Percentiles rank a stretch among this genome's conserved stretches.
These are phyloP conservation scores for Aschersonia sp. DNA, from an alignment of 2,329 filamentous ascomycete species.

Conservation along the genomic window DNA sequence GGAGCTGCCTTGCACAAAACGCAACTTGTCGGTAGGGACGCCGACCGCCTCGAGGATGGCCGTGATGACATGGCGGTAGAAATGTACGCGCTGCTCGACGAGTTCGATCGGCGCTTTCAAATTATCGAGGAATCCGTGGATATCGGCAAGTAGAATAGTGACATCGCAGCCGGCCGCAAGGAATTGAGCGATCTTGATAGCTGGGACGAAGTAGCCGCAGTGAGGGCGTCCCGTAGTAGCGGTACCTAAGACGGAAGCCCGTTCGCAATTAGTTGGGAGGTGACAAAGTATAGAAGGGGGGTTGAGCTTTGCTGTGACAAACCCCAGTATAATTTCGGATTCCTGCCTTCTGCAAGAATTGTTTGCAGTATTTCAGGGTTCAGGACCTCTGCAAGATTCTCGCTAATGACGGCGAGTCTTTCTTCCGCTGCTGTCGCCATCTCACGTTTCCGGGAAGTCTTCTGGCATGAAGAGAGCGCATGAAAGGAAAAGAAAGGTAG, in stretches of 20 bases:
- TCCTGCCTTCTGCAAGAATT: conserved; percentile 54
- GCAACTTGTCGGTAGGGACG: conserved; percentile 63
- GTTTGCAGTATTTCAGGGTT: conserved; percentile 73
- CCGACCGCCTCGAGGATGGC: conserved; percentile 63
- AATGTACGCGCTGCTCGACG: conserved; percentile 66
- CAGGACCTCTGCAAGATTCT: conserved; percentile 70
- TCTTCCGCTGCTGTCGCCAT: conserved; percentile 27
- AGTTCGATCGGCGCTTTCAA: conserved; percentile 81
- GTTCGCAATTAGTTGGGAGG: too few species aligned
- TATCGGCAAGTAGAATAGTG: conserved; percentile 61
- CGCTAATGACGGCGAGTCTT: conserved; percentile 61
- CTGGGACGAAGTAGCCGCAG: conserved; percentile 77
- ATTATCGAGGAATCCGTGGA: conserved; percentile 69
- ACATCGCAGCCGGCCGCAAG: conserved; percentile 74
- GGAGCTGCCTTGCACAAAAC: conserved; percentile 71
- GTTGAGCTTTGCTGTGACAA: conserved; percentile 5
- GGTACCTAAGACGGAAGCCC: conserved; percentile 33
- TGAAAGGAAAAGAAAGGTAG: too few species aligned
- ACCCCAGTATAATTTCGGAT: conserved; percentile 77
- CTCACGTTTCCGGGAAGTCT: not conserved
- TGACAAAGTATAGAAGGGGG: too few species aligned
- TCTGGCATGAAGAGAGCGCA: too few species aligned
- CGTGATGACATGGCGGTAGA: conserved; percentile 68
- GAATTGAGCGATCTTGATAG: conserved; percentile 81
- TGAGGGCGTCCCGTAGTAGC: conserved; percentile 81